Conservation (phyloP, 2,329 filamentous ascomycete species). For the Escovopsis sp. region DNA sequence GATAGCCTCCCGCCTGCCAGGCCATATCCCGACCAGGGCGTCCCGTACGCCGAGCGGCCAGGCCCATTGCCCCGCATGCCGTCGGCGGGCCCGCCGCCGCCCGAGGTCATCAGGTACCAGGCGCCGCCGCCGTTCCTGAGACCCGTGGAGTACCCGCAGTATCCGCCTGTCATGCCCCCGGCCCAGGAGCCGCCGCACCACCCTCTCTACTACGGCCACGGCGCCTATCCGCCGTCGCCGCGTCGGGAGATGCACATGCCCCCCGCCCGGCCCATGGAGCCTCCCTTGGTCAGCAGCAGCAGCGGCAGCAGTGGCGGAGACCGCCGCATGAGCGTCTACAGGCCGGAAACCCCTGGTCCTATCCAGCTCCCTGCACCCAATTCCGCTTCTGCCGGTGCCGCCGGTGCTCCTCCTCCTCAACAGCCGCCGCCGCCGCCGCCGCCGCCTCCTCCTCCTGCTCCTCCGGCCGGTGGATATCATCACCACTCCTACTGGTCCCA, state of each 20-base stretch:
- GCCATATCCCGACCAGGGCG: too few relatives aligned
- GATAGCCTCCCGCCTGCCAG: too few relatives aligned
- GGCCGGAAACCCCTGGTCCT: slow-evolving; percentile 12
- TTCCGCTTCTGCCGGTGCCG: too few relatives aligned
- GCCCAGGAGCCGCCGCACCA: slow-evolving; percentile 8
- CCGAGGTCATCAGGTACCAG: slow-evolving; percentile 10
- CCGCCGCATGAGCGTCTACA: slow-evolving; percentile 19
- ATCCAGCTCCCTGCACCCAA: too few relatives aligned
- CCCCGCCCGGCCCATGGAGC: slow-evolving; percentile 18
- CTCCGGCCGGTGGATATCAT: slow-evolving; percentile 11
- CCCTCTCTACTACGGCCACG: slow-evolving; percentile 14
- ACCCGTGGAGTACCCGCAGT: slow-evolving; percentile 15
- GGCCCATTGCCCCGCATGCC: slow-evolving; percentile 10
- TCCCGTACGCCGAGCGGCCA: neutral
- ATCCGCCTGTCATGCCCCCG: slow-evolving; percentile 9
- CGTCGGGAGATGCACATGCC: slow-evolving; percentile 16
- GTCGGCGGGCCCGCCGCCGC: slow-evolving; percentile 8
- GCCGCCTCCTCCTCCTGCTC: slow-evolving; percentile 1
- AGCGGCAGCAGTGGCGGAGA: slow-evolving; percentile 3
- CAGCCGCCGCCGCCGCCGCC: too few relatives aligned
- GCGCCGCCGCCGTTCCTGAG: slow-evolving; percentile 12
- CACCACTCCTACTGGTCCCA: slow-evolving; percentile 20
- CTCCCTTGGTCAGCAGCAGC: slow-evolving; percentile 12
- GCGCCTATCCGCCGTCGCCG: slow-evolving; percentile 15
- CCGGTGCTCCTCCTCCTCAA: too few relatives aligned